These are phyloP conservation scores for Ceratocystis eucalypticola DNA, from an alignment of 2,329 filamentous ascomycete species.

Conservation along the genomic window DNA sequence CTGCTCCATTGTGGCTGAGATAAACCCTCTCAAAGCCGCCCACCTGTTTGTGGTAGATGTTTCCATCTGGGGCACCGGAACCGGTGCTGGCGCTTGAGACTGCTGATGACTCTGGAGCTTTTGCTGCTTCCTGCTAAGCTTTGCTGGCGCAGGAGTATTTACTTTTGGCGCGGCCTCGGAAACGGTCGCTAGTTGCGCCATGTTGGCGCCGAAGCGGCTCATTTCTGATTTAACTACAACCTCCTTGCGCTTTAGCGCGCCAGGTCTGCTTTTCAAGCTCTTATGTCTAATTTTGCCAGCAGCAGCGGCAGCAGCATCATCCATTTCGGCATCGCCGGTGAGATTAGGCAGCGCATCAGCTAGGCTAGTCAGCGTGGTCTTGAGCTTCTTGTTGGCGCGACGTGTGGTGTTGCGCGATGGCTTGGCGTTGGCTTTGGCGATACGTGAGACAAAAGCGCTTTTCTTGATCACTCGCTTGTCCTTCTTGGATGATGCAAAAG, in stretches of 20 bases:
- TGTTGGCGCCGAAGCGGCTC: slow-evolving; percentile 68
- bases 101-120: slow-evolving; percentile 3
- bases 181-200: slow-evolving; percentile 53
- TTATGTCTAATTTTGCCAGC: slow-evolving; percentile 57
- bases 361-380: slow-evolving; percentile 59
- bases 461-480: slow-evolving; percentile 77
- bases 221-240: slow-evolving; percentile 67
- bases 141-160: neutral
- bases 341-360: slow-evolving; percentile 66
- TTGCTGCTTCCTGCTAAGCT: slow-evolving; percentile 15
- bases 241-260: slow-evolving; percentile 73
- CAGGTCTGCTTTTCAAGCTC: slow-evolving; percentile 60
- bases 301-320: slow-evolving; percentile 30
- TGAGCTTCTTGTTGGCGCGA: slow-evolving; percentile 62
- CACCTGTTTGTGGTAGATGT: slow-evolving; percentile 48
- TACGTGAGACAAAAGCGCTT: slow-evolving; percentile 62
- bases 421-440: slow-evolving; percentile 47
- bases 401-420: slow-evolving; percentile 42
- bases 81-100: neutral
- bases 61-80: slow-evolving; percentile 18
- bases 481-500: slow-evolving; percentile 60
- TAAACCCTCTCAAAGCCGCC: slow-evolving; percentile 71
- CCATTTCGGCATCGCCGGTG: slow-evolving; percentile 28
- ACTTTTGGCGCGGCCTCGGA: slow-evolving; percentile 14
- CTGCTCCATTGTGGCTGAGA: slow-evolving; percentile 78